phyloP scores from a whole-genome alignment of 805 yeast genomes.

The Candida khao-thaluensis region DNA sequence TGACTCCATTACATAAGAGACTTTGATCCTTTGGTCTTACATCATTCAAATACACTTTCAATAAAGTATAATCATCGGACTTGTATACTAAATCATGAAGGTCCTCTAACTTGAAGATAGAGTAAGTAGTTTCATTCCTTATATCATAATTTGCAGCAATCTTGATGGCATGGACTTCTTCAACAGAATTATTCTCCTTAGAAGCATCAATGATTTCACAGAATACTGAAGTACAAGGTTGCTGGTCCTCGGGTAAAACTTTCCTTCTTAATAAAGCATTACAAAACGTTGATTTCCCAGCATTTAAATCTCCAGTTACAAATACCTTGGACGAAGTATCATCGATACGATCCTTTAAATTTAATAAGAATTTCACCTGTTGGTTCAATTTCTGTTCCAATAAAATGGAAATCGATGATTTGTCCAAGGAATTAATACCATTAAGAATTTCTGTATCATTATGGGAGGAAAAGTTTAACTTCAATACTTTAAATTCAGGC shows the following conservation, averaged over 20 bases:
- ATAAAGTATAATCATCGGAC: conserved; percentile 65
- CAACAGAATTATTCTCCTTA: conserved; percentile 63
- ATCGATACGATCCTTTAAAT: conserved; percentile 78
- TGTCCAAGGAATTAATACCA: conserved; percentile 59
- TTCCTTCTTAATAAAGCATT: conserved; percentile 79
- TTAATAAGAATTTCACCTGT: conserved; percentile 63
- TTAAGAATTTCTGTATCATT: conserved; percentile 30
- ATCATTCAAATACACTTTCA: conserved; percentile 83
- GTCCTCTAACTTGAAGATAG: conserved; percentile 49
- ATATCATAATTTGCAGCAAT: conserved; percentile 51
- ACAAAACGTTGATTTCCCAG: conserved; percentile 96
- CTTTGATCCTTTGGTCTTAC: conserved; percentile 64
- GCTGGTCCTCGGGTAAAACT: conserved; percentile 91
- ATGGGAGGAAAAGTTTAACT: conserved; percentile 53
- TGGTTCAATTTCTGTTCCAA: conserved; percentile 66
- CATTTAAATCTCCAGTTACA: conserved; percentile 94
- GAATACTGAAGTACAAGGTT: conserved; percentile 95
- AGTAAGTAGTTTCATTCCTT: conserved; percentile 65
- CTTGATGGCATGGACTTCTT: conserved; percentile 91
- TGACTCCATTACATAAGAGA: conserved; percentile 81
- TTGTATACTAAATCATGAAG: conserved; percentile 71
- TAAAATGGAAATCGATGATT: conserved; percentile 64
- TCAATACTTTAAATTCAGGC: conserved; percentile 58
- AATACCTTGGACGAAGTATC: conserved; percentile 92
- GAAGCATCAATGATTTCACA: conserved; percentile 89